Conservation (phyloP, 2,329 filamentous ascomycete genomes). For the Endothia cerciana region DNA sequence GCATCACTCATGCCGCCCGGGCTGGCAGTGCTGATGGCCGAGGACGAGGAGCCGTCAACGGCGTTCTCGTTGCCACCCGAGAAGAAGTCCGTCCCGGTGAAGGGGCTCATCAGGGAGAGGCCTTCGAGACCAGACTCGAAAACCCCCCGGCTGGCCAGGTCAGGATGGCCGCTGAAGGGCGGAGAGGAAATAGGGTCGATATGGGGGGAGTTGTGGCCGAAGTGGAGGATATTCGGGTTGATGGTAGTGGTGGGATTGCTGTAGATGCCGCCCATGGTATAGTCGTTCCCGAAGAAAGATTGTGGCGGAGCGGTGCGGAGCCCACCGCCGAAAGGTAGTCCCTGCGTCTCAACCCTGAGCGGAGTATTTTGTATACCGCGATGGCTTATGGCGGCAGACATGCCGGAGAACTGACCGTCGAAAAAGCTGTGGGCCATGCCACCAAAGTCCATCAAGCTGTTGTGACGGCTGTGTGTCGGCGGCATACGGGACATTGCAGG, state of each 20-base stretch:
- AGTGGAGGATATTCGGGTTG: conserved; percentile 78
- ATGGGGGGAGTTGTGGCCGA: conserved; percentile 72
- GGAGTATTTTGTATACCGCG: conserved; percentile 70
- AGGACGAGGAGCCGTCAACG: conserved; percentile 91
- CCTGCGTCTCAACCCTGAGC: conserved; percentile 81
- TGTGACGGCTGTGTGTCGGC: conserved; percentile 69
- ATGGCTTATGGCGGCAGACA: conserved; percentile 70
- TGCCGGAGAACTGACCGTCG: conserved; percentile 65
- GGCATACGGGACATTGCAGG: conserved; percentile 55
- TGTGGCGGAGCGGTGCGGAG: conserved; percentile 77
- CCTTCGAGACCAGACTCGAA: conserved; percentile 24
- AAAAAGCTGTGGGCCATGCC: conserved; percentile 58
- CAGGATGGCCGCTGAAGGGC: conserved; percentile 57
- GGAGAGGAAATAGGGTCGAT: conserved; percentile 63
- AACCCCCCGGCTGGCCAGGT: conserved; percentile 50
- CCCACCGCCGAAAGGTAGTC: conserved; percentile 67
- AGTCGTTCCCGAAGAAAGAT: conserved; percentile 66
- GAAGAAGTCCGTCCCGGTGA: conserved; percentile 59
- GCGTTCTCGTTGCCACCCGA: conserved; percentile 74
- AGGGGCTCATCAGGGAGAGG: conserved; percentile 62
- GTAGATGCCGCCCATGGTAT: conserved; percentile 74
- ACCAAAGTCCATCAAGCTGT: conserved; percentile 69
- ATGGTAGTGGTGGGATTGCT: conserved; percentile 59
- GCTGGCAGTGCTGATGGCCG: conserved; percentile 92
- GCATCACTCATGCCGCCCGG: conserved; percentile 90